phyloP scores from a whole-genome alignment of 225 moss, liverwort and hornwort genomes.

The Marchantia paleacea region DNA sequence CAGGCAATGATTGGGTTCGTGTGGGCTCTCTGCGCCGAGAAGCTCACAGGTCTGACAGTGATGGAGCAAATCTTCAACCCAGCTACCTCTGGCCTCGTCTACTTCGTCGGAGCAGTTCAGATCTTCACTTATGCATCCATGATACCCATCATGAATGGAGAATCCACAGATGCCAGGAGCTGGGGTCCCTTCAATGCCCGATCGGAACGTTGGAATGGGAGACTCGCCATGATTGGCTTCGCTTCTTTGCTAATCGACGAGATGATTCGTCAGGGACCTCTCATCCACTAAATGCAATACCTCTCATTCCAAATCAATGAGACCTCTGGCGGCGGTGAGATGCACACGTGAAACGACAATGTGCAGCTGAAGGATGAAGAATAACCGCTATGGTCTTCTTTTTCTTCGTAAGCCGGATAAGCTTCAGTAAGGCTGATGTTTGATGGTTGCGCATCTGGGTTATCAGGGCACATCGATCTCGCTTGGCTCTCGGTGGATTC shows the following conservation, averaged over 20 bases:
- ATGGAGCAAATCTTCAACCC: slow-evolving; percentile 10
- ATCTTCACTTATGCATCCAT: slow-evolving; percentile 10
- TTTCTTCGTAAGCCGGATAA: no score
- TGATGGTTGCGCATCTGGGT: no score
- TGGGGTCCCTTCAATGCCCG: slow-evolving; percentile 11
- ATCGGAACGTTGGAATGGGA: slow-evolving; percentile 14
- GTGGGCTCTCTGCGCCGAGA: slow-evolving; percentile 28
- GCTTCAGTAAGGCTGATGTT: no score
- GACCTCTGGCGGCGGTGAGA: no score
- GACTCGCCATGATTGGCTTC: slow-evolving; percentile 17
- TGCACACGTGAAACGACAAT: no score
- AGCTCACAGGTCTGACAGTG: slow-evolving; percentile 22
- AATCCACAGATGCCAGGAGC: slow-evolving; percentile 14
- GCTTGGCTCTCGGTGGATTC: no score
- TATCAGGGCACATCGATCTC: no score
- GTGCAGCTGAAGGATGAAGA: no score
- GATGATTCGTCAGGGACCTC: slow-evolving; percentile 1
- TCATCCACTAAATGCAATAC: neutral
- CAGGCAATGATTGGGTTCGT: slow-evolving; percentile 31
- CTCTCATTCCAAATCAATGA: no score
- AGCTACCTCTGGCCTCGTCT: neutral
- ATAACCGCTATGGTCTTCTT: no score
- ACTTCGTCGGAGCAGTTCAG: slow-evolving; percentile 1
- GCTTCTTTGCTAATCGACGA: slow-evolving; percentile 6
- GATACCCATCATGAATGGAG: slow-evolving; percentile 16